phyloP scores from a whole-genome alignment of 2,329 filamentous ascomycete genomes.

The Cordyceps cateniannulata region DNA sequence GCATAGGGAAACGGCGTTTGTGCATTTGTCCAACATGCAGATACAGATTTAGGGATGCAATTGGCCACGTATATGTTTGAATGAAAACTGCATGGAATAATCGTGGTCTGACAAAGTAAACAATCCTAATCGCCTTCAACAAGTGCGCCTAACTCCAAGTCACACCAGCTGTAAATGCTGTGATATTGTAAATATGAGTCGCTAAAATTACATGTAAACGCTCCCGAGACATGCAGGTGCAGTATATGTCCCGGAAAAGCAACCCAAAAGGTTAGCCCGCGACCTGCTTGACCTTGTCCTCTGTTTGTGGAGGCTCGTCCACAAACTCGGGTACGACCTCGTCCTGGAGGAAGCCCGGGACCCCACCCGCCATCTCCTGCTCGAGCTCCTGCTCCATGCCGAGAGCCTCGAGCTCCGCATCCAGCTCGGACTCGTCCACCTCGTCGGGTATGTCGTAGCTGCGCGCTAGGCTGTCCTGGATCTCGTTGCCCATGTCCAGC shows the following conservation, averaged over 20 bases:
- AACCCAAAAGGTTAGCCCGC: constrained; percentile 39
- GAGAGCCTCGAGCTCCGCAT: constrained; percentile 91
- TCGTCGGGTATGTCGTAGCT: constrained; percentile 96
- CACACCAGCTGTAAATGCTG: background rate
- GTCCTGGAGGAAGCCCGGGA: constrained; percentile 86
- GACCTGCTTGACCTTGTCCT: constrained; percentile 75
- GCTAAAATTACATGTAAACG: background rate
- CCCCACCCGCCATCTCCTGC: constrained; percentile 52
- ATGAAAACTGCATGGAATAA: background rate
- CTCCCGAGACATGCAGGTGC: background rate
- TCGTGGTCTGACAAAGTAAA: background rate
- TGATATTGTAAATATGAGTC: background rate
- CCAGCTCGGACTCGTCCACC: constrained; percentile 91
- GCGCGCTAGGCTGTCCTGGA: constrained; percentile 86
- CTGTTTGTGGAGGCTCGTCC: constrained; percentile 74
- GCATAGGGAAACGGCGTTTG: background rate
- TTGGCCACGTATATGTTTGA: background rate
- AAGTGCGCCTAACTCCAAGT: background rate
- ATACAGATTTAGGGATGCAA: background rate
- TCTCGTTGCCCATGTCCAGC: constrained; percentile 96
- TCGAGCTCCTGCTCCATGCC: constrained; percentile 93
- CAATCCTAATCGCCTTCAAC: background rate
- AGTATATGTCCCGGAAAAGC: background rate
- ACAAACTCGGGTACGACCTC: constrained; percentile 84
- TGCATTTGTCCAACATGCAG: background rate